Evolutionary conservation across 495 filamentous ascomycete species (phyloP).

Genomic region (Hyaloscypha variabilis): DNA sequence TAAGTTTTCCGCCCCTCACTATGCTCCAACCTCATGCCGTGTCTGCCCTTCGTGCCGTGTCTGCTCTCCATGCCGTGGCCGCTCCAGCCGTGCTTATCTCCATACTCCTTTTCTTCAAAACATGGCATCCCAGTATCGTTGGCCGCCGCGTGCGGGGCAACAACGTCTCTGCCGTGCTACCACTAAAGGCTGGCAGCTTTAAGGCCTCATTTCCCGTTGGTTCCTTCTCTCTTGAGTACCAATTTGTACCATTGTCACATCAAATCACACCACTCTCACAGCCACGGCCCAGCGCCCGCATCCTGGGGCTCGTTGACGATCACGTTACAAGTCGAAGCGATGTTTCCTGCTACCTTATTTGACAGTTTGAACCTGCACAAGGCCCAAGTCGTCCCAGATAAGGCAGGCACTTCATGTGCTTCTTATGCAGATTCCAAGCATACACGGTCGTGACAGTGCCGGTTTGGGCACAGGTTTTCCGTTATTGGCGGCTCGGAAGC

Average conservation of each 20-base stretch:
- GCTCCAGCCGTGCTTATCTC: background rate
- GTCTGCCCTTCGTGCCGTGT: background rate
- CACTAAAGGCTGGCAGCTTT: background rate
- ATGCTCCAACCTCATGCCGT: background rate
- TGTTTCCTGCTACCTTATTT: background rate
- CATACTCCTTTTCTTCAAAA: background rate
- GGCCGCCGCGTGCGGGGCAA: background rate
- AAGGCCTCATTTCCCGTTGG: background rate
- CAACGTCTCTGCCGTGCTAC: background rate
- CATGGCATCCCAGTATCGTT: background rate
- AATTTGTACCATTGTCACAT: background rate
- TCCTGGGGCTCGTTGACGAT: too few species aligned
- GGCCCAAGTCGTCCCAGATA: background rate
- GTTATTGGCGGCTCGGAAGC: background rate
- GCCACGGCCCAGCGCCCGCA: background rate
- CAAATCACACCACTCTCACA: background rate
- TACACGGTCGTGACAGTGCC: too few species aligned
- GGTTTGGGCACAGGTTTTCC: too few species aligned
- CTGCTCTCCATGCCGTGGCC: background rate
- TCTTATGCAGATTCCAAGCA: background rate
- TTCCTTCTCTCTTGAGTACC: background rate
- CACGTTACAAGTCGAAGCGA: background rate
- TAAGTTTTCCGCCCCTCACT: background rate
- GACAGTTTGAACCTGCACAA: background rate
- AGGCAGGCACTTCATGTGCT: background rate